A percentile compares a stretch with the other conserved stretches of the same genome.
phyloP scores from a whole-genome alignment of 129 eudicot genomes.

The Pseudognaphalium luteoalbum region DNA sequence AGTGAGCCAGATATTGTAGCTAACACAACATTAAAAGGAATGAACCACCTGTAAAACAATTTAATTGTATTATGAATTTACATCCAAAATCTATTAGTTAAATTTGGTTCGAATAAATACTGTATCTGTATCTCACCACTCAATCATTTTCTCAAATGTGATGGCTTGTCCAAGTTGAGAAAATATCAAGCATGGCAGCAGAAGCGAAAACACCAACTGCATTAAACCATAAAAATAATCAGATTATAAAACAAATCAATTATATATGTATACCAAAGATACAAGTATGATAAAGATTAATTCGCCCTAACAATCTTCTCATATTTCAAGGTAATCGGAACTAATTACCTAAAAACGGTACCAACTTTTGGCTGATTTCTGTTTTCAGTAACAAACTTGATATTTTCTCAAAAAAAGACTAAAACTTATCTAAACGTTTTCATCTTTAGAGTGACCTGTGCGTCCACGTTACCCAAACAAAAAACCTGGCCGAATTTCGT shows the following conservation, averaged over 20 bases:
- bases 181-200: conserved; percentile 90
- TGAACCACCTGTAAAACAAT: conserved; percentile 80
- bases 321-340: background rate
- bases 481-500: background rate
- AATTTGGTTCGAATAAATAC: background rate
- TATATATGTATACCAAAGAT: background rate
- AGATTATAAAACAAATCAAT: conserved; percentile 12
- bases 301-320: background rate
- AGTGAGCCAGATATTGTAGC: conserved; percentile 85
- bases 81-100: background rate
- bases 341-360: background rate
- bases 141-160: conserved; percentile 72
- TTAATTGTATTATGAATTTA: background rate
- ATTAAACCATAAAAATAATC: conserved; percentile 12
- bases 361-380: background rate
- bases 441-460: too few species aligned
- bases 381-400: background rate
- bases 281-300: conserved; percentile 20
- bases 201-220: conserved; percentile 94
- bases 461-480: too few species aligned
- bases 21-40: conserved; percentile 75
- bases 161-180: conserved; percentile 98
- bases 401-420: background rate
- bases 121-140: conserved; percentile 52
- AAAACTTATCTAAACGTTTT: background rate